phyloP scores from a whole-genome alignment of 345 rosid species.

The Linum tenue region DNA sequence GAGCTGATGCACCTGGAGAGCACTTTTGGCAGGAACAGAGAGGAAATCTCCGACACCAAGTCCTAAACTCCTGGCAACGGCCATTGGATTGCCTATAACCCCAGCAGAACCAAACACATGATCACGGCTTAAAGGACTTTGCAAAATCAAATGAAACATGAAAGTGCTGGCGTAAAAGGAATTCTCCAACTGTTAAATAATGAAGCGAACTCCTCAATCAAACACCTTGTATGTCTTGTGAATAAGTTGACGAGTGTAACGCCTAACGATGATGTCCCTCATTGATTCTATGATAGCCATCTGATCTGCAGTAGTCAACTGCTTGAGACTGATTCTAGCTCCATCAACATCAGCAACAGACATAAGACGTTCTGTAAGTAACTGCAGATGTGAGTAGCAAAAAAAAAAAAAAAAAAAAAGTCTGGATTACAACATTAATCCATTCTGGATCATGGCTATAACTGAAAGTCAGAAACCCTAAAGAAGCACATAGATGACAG shows the following conservation, averaged over 20 bases:
- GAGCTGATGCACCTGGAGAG: slow-evolving; percentile 46
- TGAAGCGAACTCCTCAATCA: too few species aligned
- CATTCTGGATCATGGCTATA: too few species aligned
- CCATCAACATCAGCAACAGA: slow-evolving; percentile 97
- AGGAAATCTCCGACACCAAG: slow-evolving; percentile 83
- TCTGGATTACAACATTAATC: too few species aligned
- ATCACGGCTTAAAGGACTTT: not conserved
- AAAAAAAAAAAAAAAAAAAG: not conserved
- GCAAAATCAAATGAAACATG: slow-evolving; percentile 5
- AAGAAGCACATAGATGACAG: slow-evolving; percentile 6
- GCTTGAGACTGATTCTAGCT: slow-evolving; percentile 76
- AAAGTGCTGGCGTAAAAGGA: not conserved
- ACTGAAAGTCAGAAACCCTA: not conserved
- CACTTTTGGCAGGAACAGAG: slow-evolving; percentile 72
- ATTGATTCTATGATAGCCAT: slow-evolving; percentile 91
- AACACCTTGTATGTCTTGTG: slow-evolving; percentile 95
- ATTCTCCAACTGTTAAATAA: too few species aligned
- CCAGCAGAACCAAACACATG: slow-evolving; percentile 92
- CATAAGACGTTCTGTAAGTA: slow-evolving; percentile 71
- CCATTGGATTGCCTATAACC: slow-evolving; percentile 93
- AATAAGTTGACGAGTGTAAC: slow-evolving; percentile 73
- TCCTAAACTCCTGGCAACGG: slow-evolving; percentile 84
- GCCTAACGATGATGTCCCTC: slow-evolving; percentile 75
- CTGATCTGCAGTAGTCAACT: slow-evolving; percentile 66
- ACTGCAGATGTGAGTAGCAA: not conserved